These are phyloP conservation scores for Calamus simplicifolius DNA, from an alignment of 176 grass and related monocot genomes.

Conservation along the genomic window DNA sequence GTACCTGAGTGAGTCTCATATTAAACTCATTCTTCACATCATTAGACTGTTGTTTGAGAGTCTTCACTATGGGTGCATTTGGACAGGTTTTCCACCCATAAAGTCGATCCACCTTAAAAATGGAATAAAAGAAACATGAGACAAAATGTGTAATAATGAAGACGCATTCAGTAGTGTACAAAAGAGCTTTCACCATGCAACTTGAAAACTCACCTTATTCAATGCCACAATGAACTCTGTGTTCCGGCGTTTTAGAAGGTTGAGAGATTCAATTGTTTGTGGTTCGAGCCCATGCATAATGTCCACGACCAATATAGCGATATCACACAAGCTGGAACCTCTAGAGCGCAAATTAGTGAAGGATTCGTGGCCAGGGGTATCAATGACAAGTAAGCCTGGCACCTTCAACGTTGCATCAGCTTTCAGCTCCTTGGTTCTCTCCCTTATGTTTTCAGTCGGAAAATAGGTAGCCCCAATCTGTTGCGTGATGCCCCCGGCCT, in stretches of 20 bases:
- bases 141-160: neutral
- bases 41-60: slow-evolving; percentile 72
- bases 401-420: slow-evolving; percentile 89
- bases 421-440: slow-evolving; percentile 91
- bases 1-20: slow-evolving; percentile 80
- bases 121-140: slow-evolving; percentile 19
- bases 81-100: slow-evolving; percentile 73
- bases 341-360: slow-evolving; percentile 94
- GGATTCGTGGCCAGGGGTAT: slow-evolving; percentile 89
- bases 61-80: slow-evolving; percentile 76
- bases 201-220: slow-evolving; percentile 63
- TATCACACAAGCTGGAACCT: slow-evolving; percentile 96
- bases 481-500: slow-evolving; percentile 96
- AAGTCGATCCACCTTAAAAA: slow-evolving; percentile 80
- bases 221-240: slow-evolving; percentile 94
- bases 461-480: slow-evolving; percentile 96
- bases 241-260: slow-evolving; percentile 66
- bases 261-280: slow-evolving; percentile 89
- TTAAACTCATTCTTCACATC: slow-evolving; percentile 94
- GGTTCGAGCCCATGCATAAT: slow-evolving; percentile 96
- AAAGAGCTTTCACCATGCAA: neutral
- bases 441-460: slow-evolving; percentile 95
- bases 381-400: slow-evolving; percentile 94
- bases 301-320: slow-evolving; percentile 96
- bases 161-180: too few species aligned